These are phyloP conservation scores for Moelleriella libera DNA, from an alignment of 2,329 filamentous ascomycete species.

Conservation along the genomic window DNA sequence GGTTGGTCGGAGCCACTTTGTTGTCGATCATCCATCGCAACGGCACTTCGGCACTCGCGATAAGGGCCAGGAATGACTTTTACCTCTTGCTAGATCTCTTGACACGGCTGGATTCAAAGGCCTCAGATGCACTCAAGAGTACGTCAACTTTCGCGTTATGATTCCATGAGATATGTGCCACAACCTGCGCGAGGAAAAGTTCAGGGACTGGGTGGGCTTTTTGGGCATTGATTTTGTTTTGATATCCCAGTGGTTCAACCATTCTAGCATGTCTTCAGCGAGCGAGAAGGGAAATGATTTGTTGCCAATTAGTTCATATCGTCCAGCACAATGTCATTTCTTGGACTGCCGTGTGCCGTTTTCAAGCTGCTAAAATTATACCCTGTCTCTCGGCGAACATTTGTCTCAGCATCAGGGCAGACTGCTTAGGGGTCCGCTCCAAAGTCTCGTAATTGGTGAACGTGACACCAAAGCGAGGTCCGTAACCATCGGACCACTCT, in stretches of 20 bases:
- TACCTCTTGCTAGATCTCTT: slow-evolving; percentile 24
- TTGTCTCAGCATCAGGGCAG: slow-evolving; percentile 14
- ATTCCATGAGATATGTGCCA: neutral
- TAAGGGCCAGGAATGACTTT: slow-evolving; percentile 23
- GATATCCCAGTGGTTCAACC: too few relatives aligned
- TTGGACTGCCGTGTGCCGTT: neutral
- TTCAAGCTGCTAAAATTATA: neutral
- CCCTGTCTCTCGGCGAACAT: slow-evolving; percentile 11
- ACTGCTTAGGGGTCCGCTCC: slow-evolving; percentile 22
- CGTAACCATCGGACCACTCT: slow-evolving; percentile 23
- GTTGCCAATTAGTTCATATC: too few relatives aligned
- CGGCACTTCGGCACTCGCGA: slow-evolving; percentile 19
- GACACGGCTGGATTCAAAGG: slow-evolving; percentile 25
- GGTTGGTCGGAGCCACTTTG: slow-evolving; percentile 21
- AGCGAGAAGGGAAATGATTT: too few relatives aligned
- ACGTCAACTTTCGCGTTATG: slow-evolving; percentile 9
- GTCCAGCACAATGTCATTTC: too few relatives aligned
- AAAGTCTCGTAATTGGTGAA: slow-evolving; percentile 22
- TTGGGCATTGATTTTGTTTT: neutral
- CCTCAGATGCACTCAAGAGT: slow-evolving; percentile 23
- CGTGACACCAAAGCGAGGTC: slow-evolving; percentile 21
- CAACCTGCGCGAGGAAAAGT: neutral
- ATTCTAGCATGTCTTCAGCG: too few relatives aligned
- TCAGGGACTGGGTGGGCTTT: neutral
- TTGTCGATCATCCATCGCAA: slow-evolving; percentile 24